Conservation (phyloP, 805 yeast species). For the Huiozyma sinensis region DNA sequence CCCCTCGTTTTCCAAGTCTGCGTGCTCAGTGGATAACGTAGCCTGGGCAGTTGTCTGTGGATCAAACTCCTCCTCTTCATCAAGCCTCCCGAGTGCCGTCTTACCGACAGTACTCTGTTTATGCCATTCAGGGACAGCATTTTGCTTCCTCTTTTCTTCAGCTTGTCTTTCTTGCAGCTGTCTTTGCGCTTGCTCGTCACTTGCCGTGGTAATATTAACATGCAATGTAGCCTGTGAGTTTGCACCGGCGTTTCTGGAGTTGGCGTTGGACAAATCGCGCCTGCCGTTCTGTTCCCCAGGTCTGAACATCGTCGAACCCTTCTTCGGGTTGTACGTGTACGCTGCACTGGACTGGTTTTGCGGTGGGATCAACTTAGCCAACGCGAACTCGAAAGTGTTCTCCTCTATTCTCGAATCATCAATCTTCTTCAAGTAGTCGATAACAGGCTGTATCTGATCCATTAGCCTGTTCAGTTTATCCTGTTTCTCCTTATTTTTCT, state of each 20-base stretch:
- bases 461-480: conserved; percentile 71
- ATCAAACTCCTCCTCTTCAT: conserved; percentile 36
- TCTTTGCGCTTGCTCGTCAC: conserved; percentile 63
- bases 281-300: conserved; percentile 16
- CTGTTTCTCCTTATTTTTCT: conserved; percentile 72
- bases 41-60: conserved; percentile 20
- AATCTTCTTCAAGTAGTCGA: conserved; percentile 69
- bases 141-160: conserved; percentile 71
- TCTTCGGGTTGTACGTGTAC: conserved; percentile 50
- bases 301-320: conserved; percentile 35
- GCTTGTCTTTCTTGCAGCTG: conserved; percentile 56
- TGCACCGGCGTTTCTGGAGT: conserved; percentile 42
- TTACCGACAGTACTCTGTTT: conserved; percentile 81
- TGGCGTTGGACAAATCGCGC: conserved; percentile 29
- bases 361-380: conserved; percentile 77
- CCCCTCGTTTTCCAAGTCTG: conserved; percentile 4
- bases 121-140: conserved; percentile 96
- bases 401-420: conserved; percentile 75
- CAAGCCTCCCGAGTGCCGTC: conserved; percentile 43
- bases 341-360: conserved; percentile 57
- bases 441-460: conserved; percentile 83
- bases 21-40: conserved; percentile 11
- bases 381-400: conserved; percentile 78
- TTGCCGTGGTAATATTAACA: conserved; percentile 78
- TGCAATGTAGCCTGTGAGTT: conserved; percentile 77